Evolutionary conservation across 352 stramenopile genomes (phyloP).

Genomic region (Phytophthora parvispora): DNA sequence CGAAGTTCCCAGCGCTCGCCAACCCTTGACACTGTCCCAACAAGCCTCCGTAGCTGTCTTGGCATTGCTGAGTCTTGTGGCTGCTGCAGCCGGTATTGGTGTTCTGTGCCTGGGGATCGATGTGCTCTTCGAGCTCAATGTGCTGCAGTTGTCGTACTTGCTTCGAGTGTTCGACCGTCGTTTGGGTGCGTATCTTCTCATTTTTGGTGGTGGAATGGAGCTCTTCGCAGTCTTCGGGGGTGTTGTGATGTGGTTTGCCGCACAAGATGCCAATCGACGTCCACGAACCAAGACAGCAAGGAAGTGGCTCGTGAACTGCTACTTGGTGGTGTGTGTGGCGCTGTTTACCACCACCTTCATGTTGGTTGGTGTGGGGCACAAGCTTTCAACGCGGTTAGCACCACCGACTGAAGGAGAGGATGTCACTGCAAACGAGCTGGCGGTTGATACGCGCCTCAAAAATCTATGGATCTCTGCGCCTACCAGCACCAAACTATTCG

Average conservation of each 20-base stretch:
- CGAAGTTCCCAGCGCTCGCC: background rate
- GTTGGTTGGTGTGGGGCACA: constrained; percentile 46
- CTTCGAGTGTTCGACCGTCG: constrained; percentile 64
- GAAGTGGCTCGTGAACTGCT: constrained; percentile 40
- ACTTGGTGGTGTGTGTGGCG: constrained; percentile 38
- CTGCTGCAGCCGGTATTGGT: constrained; percentile 35
- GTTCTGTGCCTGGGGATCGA: constrained; percentile 63
- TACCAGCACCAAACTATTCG: constrained; percentile 49
- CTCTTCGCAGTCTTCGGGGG: constrained; percentile 47
- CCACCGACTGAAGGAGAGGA: constrained; percentile 1
- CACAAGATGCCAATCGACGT: constrained; percentile 4
- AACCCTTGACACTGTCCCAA: constrained; percentile 14
- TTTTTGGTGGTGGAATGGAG: constrained; percentile 45
- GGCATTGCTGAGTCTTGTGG: constrained; percentile 26
- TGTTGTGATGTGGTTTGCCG: constrained; percentile 32
- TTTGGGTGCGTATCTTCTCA: constrained; percentile 60
- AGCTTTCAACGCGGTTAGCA: constrained; percentile 32
- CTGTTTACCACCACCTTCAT: constrained; percentile 59
- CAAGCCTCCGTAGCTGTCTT: constrained; percentile 14
- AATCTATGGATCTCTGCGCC: constrained; percentile 41
- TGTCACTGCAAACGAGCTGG: background rate
- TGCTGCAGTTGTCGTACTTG: constrained; percentile 72
- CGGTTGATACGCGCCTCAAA: constrained; percentile 26
- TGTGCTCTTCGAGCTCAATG: constrained; percentile 69
- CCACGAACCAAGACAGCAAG: background rate